phyloP scores from a whole-genome alignment of 1,139 yeast genomes.

The Eremothecium coryli region DNA sequence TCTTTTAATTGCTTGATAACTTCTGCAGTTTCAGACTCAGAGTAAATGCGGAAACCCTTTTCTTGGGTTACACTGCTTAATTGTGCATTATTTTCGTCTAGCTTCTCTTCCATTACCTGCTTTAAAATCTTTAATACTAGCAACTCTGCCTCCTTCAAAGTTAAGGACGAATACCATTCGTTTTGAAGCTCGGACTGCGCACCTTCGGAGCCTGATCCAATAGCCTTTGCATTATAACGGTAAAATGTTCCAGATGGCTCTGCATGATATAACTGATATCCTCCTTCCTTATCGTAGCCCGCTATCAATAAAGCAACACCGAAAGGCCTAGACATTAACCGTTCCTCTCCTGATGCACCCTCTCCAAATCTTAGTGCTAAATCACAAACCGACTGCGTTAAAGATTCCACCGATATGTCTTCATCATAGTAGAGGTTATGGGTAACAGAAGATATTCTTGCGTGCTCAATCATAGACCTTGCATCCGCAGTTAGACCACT shows the following conservation, averaged over 20 bases:
- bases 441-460: conserved; percentile 82
- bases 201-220: conserved; percentile 98
- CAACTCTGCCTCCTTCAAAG: conserved; percentile 90
- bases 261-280: conserved; percentile 96
- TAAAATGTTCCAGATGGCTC: conserved; percentile 98
- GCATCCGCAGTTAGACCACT: conserved; percentile 98
- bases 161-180: conserved; percentile 89
- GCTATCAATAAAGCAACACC: conserved; percentile 97
- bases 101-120: conserved; percentile 98
- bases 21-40: conserved; percentile 73
- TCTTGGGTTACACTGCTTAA: conserved; percentile 85
- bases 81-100: conserved; percentile 93
- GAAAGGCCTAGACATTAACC: conserved; percentile 97
- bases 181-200: conserved; percentile 97
- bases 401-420: conserved; percentile 82
- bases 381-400: conserved; percentile 95
- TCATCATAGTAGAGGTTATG: conserved; percentile 90
- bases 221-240: conserved; percentile 96
- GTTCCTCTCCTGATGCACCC: conserved; percentile 95
- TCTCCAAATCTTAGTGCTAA: conserved; percentile 95
- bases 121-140: conserved; percentile 82
- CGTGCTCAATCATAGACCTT: conserved; percentile 96
- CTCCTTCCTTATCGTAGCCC: conserved; percentile 84
- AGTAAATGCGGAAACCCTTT: conserved; percentile 78
- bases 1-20: conserved; percentile 70